Evolutionary conservation across 768 basidiomycete species (phyloP).

Genomic region (Phanerochaete sordida): DNA sequence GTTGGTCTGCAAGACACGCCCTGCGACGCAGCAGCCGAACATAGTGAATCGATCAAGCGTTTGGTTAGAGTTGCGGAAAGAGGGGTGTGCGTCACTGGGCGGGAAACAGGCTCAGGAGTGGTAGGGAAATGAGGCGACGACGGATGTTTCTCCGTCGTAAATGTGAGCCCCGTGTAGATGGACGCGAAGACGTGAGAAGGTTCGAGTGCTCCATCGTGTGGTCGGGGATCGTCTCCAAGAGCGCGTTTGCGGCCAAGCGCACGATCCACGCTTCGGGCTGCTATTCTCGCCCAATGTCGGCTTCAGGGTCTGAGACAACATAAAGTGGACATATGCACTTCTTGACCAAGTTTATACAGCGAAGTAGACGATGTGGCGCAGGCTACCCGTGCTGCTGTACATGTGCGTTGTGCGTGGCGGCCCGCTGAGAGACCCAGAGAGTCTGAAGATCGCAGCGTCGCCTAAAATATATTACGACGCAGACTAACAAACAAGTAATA

Average conservation of each 20-base stretch:
- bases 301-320: too few relatives aligned
- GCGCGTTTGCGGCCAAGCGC: not conserved
- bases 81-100: not conserved
- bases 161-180: not conserved
- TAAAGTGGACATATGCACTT: too few relatives aligned
- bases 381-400: too few relatives aligned
- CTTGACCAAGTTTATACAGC: too few relatives aligned
- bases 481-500: too few relatives aligned
- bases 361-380: too few relatives aligned
- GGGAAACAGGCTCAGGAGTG: not conserved
- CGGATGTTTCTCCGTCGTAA: not conserved
- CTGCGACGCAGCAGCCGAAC: conserved; percentile 81
- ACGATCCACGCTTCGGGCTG: not conserved
- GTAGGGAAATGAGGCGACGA: not conserved
- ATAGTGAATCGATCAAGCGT: conserved; percentile 31
- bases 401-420: too few relatives aligned
- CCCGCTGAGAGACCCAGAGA: too few relatives aligned
- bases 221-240: not conserved
- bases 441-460: too few relatives aligned
- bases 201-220: not conserved
- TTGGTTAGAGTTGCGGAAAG: not conserved
- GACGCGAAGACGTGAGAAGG: not conserved
- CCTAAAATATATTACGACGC: too few relatives aligned
- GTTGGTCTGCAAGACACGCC: conserved; percentile 76
- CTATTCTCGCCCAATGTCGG: too few relatives aligned